Percentiles rank a stretch among this genome's conserved stretches.
These are phyloP conservation scores for Botrytis medusae DNA, from an alignment of 2,329 filamentous ascomycete genomes.

Conservation along the genomic window DNA sequence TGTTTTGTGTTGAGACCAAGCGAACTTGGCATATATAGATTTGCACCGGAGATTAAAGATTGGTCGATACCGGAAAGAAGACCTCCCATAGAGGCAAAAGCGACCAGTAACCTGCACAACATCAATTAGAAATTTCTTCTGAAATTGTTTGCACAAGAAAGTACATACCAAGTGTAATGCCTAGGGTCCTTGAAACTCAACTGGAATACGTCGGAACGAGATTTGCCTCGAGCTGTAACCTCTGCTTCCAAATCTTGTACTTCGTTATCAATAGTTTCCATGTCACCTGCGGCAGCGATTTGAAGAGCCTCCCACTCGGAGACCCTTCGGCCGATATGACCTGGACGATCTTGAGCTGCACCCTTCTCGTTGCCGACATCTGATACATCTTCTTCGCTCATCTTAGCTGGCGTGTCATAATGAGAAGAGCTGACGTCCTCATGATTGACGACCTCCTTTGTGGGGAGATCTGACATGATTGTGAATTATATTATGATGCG, in stretches of 20 bases:
- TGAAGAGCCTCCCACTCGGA: conserved; percentile 39
- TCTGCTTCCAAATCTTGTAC: conserved; percentile 40
- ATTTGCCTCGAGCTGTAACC: conserved; percentile 33
- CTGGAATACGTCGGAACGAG: conserved; percentile 46
- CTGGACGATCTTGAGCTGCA: background rate
- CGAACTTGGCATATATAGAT: conserved; percentile 58
- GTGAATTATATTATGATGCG: background rate
- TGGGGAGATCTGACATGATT: conserved; percentile 12
- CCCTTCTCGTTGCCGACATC: conserved; percentile 10
- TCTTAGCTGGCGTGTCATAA: background rate
- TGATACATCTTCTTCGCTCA: conserved; percentile 7
- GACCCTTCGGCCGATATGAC: conserved; percentile 23
- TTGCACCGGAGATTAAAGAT: conserved; percentile 69
- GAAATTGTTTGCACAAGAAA: background rate
- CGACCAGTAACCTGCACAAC: conserved; percentile 33
- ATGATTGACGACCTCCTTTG: background rate
- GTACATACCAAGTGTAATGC: conserved; percentile 54
- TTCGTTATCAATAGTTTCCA: conserved; percentile 39
- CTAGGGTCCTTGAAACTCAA: conserved; percentile 60
- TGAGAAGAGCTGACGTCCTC: background rate
- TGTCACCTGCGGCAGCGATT: conserved; percentile 36
- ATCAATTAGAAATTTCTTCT: background rate
- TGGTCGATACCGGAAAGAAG: conserved; percentile 72
- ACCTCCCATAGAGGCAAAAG: conserved; percentile 74
- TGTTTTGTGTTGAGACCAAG: conserved; percentile 55